These are phyloP conservation scores for Alternaria angustiovoidea DNA, from an alignment of 2,329 filamentous ascomycete genomes.

Conservation along the genomic window DNA sequence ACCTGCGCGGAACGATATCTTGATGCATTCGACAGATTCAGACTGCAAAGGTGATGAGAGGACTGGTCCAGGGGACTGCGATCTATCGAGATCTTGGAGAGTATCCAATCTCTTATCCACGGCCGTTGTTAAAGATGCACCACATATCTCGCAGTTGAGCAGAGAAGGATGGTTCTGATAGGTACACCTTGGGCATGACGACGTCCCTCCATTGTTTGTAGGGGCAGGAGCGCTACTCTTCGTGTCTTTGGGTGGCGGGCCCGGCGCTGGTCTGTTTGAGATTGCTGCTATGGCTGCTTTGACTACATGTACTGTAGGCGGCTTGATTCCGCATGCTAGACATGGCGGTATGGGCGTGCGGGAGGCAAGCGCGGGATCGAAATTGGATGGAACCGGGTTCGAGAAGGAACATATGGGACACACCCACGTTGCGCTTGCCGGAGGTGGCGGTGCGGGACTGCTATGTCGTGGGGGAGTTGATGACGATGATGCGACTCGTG, in stretches of 20 bases:
- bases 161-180: conserved; percentile 93
- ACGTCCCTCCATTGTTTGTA: conserved; percentile 22
- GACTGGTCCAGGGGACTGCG: conserved; percentile 81
- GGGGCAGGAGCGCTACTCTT: conserved; percentile 46
- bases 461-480: conserved; percentile 46
- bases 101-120: conserved; percentile 54
- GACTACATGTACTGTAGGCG: conserved; percentile 79
- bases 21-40: conserved; percentile 78
- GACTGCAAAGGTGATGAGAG: conserved; percentile 60
- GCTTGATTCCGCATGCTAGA: conserved; percentile 92
- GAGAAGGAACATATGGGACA: conserved; percentile 96
- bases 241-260: conserved; percentile 42
- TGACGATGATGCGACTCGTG: conserved; percentile 35
- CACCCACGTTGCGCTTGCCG: conserved; percentile 81
- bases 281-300: conserved; percentile 86
- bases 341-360: conserved; percentile 86
- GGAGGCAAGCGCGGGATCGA: conserved; percentile 81
- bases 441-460: conserved; percentile 57
- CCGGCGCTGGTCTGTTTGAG: conserved; percentile 60
- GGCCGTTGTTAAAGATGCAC: conserved; percentile 72
- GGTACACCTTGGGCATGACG: conserved; percentile 82
- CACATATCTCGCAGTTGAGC: conserved; percentile 88
- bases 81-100: conserved; percentile 55
- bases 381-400: conserved; percentile 91
- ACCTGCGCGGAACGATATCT: conserved; percentile 88